Evolutionary conservation across 2,329 filamentous ascomycete species (phyloP).

Genomic region (Xylaria sp.): DNA sequence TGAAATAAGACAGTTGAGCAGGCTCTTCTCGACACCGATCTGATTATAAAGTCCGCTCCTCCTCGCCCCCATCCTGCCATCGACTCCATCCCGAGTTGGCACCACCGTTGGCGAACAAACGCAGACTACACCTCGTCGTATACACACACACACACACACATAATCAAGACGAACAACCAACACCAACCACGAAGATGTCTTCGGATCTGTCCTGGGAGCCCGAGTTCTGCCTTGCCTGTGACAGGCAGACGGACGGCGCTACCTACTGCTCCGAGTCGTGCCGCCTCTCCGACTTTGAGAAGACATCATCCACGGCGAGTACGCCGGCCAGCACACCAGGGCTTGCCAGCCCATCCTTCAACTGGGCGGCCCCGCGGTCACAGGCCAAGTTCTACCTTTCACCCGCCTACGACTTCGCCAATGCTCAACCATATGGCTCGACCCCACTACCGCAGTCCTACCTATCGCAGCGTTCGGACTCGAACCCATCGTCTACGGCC

Average conservation of each 20-base stretch:
- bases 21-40: conserved; percentile 5
- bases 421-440: conserved; percentile 60
- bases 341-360: conserved; percentile 52
- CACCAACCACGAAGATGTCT: conserved; percentile 48
- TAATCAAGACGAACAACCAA: too few species aligned
- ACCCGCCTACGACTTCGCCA: conserved; percentile 75
- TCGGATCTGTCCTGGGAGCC: conserved; percentile 72
- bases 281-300: conserved; percentile 84
- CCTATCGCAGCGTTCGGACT: conserved; percentile 38
- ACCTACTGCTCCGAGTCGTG: conserved; percentile 94
- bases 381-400: conserved; percentile 66
- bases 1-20: conserved; percentile 15
- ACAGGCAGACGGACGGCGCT: conserved; percentile 79
- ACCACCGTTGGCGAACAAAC: neutral
- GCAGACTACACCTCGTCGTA: conserved; percentile 1
- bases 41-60: conserved; percentile 1
- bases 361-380: conserved; percentile 46
- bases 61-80: neutral
- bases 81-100: conserved; percentile 13
- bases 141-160: too few species aligned
- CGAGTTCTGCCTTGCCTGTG: conserved; percentile 92
- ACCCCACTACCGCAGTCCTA: conserved; percentile 50
- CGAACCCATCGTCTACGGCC: conserved; percentile 38
- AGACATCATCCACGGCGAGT: conserved; percentile 56
- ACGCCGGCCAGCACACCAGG: conserved; percentile 62